Evolutionary conservation across 2,329 filamentous ascomycete species (phyloP).

Genomic region (Meredithiella fracta): DNA sequence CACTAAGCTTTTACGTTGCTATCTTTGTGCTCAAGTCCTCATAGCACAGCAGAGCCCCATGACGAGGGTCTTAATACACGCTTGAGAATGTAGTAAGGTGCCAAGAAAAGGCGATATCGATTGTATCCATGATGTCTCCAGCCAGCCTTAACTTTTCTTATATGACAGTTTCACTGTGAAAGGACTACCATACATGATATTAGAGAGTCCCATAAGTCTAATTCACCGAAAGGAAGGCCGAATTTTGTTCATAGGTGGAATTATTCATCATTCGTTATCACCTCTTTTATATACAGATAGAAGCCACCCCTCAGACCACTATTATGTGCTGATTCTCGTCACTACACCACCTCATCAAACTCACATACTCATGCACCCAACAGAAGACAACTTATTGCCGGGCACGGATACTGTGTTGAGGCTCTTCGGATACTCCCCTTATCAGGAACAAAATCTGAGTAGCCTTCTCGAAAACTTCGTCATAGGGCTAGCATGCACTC

Average conservation of each 20-base stretch:
- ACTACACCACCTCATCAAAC: not conserved
- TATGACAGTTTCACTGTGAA: not conserved
- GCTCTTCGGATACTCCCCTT: not conserved
- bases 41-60: not conserved
- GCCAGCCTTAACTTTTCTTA: no score
- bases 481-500: no score
- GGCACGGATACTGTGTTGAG: not conserved
- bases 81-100: not conserved
- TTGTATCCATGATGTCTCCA: no score
- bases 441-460: no score
- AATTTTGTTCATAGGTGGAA: not conserved
- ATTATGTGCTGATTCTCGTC: not conserved
- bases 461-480: no score
- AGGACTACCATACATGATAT: not conserved
- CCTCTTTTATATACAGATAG: not conserved
- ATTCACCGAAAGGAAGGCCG: not conserved
- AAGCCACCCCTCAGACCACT: conserved; percentile 1
- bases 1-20: not conserved
- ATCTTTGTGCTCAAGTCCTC: not conserved
- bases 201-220: not conserved
- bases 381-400: not conserved
- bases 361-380: not conserved
- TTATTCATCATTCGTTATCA: not conserved
- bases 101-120: not conserved
- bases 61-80: not conserved